These are phyloP conservation scores for Penicillium rolfsii DNA, from an alignment of 2,329 filamentous ascomycete genomes.

Conservation along the genomic window DNA sequence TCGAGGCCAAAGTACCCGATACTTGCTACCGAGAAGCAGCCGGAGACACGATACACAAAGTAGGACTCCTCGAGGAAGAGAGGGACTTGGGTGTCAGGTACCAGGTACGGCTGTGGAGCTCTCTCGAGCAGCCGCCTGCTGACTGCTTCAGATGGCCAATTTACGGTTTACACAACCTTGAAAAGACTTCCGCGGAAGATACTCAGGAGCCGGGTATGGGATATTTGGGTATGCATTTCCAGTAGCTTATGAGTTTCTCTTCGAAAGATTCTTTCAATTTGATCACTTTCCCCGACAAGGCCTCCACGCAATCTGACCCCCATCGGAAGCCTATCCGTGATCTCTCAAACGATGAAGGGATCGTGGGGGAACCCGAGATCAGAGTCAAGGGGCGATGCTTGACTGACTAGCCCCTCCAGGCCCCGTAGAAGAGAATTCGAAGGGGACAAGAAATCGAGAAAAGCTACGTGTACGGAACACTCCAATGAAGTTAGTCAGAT, in stretches of 20 bases:
- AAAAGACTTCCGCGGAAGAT: not conserved
- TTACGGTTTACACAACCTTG: constrained; percentile 3
- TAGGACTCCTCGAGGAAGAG: not conserved
- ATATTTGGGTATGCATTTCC: not conserved
- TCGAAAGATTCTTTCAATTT: not conserved
- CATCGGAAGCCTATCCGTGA: too few species aligned
- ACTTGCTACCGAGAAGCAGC: not conserved
- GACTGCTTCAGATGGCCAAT: not conserved
- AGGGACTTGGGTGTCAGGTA: not conserved
- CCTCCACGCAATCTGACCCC: too few species aligned
- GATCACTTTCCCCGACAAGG: not conserved
- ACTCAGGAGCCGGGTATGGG: not conserved
- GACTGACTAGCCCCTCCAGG: not conserved
- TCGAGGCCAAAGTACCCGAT: not conserved
- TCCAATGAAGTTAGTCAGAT: constrained; percentile 1
- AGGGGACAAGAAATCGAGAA: not conserved
- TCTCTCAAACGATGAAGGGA: too few species aligned
- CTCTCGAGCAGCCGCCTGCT: not conserved
- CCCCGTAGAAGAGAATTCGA: not conserved
- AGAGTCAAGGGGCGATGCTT: not conserved
- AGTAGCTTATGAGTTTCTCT: not conserved
- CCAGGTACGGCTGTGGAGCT: not conserved
- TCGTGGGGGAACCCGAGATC: not conserved
- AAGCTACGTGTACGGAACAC: constrained; percentile 12
- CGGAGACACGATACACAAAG: too few species aligned